These are phyloP conservation scores for Oryza australiensis DNA, from an alignment of 176 grass and related monocot genomes.

Conservation along the genomic window DNA sequence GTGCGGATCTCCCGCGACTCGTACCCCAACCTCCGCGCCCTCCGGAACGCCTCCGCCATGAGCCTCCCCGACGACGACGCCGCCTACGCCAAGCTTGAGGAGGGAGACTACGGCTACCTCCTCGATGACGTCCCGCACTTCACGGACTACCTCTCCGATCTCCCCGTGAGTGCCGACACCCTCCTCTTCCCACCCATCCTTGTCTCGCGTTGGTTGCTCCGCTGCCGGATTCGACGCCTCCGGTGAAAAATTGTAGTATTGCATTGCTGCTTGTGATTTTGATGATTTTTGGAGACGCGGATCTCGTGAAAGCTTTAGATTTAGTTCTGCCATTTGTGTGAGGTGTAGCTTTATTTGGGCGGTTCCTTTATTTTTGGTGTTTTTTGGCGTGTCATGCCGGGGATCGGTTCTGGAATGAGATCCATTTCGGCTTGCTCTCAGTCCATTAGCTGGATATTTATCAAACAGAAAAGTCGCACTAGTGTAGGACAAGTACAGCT, in stretches of 20 bases:
- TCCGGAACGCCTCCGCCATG: conserved; percentile 40
- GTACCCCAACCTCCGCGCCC: conserved; percentile 80
- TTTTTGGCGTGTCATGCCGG: not conserved
- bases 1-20: conserved; percentile 85
- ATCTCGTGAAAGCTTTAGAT: conserved; percentile 1
- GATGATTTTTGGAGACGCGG: not conserved
- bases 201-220: not conserved
- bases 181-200: not conserved
- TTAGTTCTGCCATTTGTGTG: not conserved
- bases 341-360: not conserved
- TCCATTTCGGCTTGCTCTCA: not conserved
- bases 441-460: not conserved
- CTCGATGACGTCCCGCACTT: conserved; percentile 94
- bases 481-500: not conserved
- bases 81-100: conserved; percentile 50
- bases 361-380: not conserved
- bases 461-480: not conserved
- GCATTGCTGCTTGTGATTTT: not conserved
- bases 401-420: not conserved
- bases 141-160: conserved; percentile 74
- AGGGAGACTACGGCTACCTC: conserved; percentile 82
- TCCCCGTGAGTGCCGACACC: conserved; percentile 53
- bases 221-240: not conserved
- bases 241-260: conserved; percentile 5
- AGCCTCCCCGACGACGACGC: conserved; percentile 44